Conservation (phyloP, 2,329 filamentous ascomycete genomes). For the Raffaelea ambrosiae region DNA sequence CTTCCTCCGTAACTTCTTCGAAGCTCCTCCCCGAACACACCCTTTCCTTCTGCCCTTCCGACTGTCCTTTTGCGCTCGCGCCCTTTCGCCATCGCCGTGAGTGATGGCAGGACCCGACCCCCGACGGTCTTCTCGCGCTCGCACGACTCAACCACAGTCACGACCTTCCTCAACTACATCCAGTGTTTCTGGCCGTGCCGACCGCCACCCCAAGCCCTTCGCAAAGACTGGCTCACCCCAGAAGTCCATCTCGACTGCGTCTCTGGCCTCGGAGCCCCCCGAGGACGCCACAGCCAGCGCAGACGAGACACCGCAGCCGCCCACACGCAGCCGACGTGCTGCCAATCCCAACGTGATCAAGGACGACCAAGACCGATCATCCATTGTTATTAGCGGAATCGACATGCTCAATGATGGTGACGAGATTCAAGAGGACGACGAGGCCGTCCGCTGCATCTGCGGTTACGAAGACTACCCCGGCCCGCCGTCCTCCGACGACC, state of each 20-base stretch:
- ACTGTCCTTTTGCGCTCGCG: slow-evolving; percentile 6
- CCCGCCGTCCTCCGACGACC: slow-evolving; percentile 52
- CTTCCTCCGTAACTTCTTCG: background rate
- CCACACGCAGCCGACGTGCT: slow-evolving; percentile 50
- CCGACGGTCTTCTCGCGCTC: slow-evolving; percentile 86
- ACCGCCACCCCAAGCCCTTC: slow-evolving; percentile 64
- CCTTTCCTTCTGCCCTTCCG: slow-evolving; percentile 15
- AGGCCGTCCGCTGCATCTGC: slow-evolving; percentile 92
- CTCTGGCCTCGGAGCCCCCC: slow-evolving; percentile 60
- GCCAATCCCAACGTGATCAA: slow-evolving; percentile 9
- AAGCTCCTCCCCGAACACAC: slow-evolving; percentile 1
- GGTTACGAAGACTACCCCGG: slow-evolving; percentile 93
- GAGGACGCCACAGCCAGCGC: slow-evolving; percentile 47
- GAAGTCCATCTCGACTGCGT: slow-evolving; percentile 67
- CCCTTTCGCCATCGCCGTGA: slow-evolving; percentile 21
- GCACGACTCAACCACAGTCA: slow-evolving; percentile 65
- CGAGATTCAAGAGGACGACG: slow-evolving; percentile 77
- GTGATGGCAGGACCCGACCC: slow-evolving; percentile 59
- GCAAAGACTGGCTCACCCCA: slow-evolving; percentile 65
- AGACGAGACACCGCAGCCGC: slow-evolving; percentile 64
- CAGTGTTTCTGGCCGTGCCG: slow-evolving; percentile 63
- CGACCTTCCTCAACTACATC: slow-evolving; percentile 73
- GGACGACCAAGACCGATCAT: slow-evolving; percentile 41
- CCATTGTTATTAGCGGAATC: slow-evolving; percentile 29
- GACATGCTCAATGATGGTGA: slow-evolving; percentile 56